A percentile compares a stretch with the other conserved stretches of the same genome.
phyloP scores from a whole-genome alignment of 768 basidiomycete genomes.

The Tulasnella sp. region DNA sequence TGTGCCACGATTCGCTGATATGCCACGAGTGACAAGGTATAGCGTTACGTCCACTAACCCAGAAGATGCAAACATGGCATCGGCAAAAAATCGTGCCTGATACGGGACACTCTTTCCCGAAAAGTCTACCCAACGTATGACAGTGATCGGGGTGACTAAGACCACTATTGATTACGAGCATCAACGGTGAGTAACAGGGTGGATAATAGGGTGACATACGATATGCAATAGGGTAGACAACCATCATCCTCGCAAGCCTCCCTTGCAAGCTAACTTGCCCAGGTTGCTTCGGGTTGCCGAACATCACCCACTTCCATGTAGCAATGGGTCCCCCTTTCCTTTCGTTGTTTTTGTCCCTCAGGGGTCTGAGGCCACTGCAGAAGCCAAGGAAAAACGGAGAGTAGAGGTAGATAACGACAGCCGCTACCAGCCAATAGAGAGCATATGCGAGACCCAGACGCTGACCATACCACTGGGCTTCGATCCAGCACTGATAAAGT shows the following conservation, averaged over 20 bases:
- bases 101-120: conserved; percentile 11
- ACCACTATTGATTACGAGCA: background rate
- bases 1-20: no score
- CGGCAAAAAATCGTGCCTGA: no score
- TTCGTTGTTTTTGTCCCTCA: no score
- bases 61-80: conserved; percentile 34
- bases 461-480: background rate
- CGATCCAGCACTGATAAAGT: background rate
- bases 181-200: background rate
- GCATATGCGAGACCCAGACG: background rate
- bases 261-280: background rate
- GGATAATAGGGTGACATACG: background rate
- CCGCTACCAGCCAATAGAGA: no score
- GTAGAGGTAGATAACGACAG: background rate
- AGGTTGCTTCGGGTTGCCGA: conserved; percentile 27
- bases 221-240: background rate
- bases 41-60: conserved; percentile 37
- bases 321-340: background rate
- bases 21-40: conserved; percentile 26
- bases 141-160: conserved; percentile 31
- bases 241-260: background rate
- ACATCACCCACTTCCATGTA: conserved; percentile 33
- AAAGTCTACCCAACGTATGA: conserved; percentile 33
- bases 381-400: background rate
- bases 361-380: conserved; percentile 17